Conservation (phyloP, 768 basidiomycete species). For the Sutorius australiensis region DNA sequence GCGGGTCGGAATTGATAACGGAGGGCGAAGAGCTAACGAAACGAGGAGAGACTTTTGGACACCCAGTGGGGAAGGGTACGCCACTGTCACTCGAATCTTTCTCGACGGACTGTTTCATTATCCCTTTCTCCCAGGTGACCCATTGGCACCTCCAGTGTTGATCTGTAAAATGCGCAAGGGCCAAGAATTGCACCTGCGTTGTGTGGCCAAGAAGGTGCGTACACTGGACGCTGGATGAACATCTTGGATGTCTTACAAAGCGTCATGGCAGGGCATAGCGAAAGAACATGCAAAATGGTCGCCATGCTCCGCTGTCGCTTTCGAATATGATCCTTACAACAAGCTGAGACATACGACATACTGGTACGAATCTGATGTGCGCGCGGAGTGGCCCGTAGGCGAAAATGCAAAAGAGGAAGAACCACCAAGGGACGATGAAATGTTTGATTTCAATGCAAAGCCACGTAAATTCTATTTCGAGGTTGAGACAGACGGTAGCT, state of each 20-base stretch:
- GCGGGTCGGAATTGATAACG: conserved; percentile 30
- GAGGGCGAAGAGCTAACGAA: conserved; percentile 72
- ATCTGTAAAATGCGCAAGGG: conserved; percentile 92
- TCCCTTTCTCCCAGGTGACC: conserved; percentile 47
- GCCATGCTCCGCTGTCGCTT: conserved; percentile 89
- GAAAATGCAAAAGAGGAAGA: conserved; percentile 86
- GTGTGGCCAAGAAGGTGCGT: conserved; percentile 90
- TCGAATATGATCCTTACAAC: conserved; percentile 98
- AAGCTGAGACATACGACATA: conserved; percentile 92
- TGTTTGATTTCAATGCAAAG: conserved; percentile 85
- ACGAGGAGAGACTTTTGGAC: conserved; percentile 70
- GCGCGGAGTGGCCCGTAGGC: conserved; percentile 88
- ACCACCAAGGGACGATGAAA: conserved; percentile 70
- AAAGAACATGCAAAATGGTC: conserved; percentile 99
- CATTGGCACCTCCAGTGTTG: conserved; percentile 62
- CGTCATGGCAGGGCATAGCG: conserved; percentile 74
- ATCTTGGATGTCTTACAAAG: not conserved
- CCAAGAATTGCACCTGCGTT: conserved; percentile 81
- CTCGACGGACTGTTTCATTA: conserved; percentile 4
- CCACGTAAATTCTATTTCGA: conserved; percentile 92
- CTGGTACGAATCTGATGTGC: conserved; percentile 85
- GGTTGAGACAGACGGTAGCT: conserved; percentile 90
- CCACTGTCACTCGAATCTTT: conserved; percentile 23
- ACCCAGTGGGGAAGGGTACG: conserved; percentile 81
- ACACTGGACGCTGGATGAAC: not conserved